Base-by-base conservation (phyloP, 192 early-diverging fungal species). In the Diversispora epigaea region DNA sequence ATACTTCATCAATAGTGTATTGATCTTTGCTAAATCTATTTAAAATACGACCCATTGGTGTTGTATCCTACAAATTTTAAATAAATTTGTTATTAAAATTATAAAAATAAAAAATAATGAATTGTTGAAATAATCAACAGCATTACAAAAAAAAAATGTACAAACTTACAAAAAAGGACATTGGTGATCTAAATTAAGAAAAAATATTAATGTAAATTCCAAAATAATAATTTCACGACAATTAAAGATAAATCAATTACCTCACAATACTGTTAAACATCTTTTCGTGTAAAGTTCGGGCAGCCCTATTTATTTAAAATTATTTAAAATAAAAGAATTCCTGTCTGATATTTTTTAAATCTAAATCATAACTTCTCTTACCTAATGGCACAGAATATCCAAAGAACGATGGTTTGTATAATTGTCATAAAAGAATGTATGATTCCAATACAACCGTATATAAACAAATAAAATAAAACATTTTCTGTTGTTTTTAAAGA, bases 391-490 rank as follows among this genome's bases (percentile, higher is more conserved):
- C 93, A 95, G 39, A 80, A 85, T 7, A 91, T 85, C 90, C 93
- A 96, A 43, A 90, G 88, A 72, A 91, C 82, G 40, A 95, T 81
- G 10, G 87, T 86, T 71, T 93, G 90, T 57, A 90, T 76, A 25
- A 91, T 84, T 8, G 89, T 83, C 66, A 88, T 82, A 4, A 89
- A 56, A n/a, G 91, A 83, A 43, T 88, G 91, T 3, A 89, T 68
- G 46, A 94, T 73, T 5, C 95, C 96, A 5, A 97, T 80, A 1
- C 77, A 81, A 3, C 93, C 95, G 78, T 98, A 98, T 61, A 95
- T 85, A 11, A 83, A 80, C 14, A 98, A 81, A 68, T 94, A 91
- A 25, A 86, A 88, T 76, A 87, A 64, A 12, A 88, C 76, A 45
- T 80, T 66, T 45, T 80, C 81, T 7, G 78, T 62, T 39, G 62